Evolutionary conservation across 371 early-diverging fungal species (phyloP).

Genomic region (Furculomyces boomerangus): DNA sequence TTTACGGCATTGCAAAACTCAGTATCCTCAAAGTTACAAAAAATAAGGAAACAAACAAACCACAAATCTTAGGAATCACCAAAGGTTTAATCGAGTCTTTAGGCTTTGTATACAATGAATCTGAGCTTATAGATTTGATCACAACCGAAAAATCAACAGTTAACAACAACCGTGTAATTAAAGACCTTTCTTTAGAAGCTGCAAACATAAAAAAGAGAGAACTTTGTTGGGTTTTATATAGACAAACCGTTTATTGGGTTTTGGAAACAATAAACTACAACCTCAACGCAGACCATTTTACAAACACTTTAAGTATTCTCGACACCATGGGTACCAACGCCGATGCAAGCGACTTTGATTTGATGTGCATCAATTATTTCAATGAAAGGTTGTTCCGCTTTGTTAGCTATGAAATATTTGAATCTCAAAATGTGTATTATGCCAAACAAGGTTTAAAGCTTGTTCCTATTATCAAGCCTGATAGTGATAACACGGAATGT

Average conservation of each 20-base stretch:
- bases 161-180: not conserved
- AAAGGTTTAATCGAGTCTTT: not conserved
- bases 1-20: not conserved
- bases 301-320: not conserved
- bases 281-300: not conserved
- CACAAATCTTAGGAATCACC: not conserved
- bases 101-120: not conserved
- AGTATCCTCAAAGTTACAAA: not conserved
- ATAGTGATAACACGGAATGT: slow-evolving; percentile 11
- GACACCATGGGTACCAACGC: not conserved
- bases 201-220: not conserved
- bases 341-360: slow-evolving; percentile 35
- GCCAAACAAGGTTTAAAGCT: slow-evolving; percentile 24
- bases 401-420: slow-evolving; percentile 43
- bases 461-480: not conserved
- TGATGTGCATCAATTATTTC: slow-evolving; percentile 64
- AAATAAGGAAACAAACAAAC: not conserved
- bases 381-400: slow-evolving; percentile 56
- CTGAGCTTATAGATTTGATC: not conserved
- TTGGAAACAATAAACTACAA: not conserved
- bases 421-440: slow-evolving; percentile 30
- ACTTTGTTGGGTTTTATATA: not conserved
- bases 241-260: not conserved
- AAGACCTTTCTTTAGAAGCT: not conserved
- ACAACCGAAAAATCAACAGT: not conserved